Conservation (phyloP, 129 eudicot species). For the Sambucus nigra region DNA sequence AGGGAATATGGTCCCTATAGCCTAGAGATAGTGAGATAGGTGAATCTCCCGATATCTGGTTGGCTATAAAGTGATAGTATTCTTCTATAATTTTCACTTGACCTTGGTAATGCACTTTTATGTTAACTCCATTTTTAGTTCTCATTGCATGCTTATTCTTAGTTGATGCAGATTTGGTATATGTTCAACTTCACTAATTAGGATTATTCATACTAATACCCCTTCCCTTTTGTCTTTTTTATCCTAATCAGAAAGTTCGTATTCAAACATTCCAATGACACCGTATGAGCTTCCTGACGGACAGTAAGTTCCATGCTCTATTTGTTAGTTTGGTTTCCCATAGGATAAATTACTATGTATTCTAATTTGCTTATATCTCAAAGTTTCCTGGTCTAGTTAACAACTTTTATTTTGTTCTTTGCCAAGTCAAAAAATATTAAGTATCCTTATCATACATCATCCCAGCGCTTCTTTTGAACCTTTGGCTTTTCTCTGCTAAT, state of each 20-base stretch:
- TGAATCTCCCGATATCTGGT: too few species aligned
- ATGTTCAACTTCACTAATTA: too few species aligned
- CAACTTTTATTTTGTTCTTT: too few species aligned
- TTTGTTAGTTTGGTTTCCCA: constrained; percentile 6
- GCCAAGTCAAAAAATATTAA: too few species aligned
- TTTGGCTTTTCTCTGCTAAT: too few species aligned
- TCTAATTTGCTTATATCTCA: background rate
- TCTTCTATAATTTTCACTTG: background rate
- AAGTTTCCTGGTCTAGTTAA: background rate
- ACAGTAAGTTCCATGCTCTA: constrained; percentile 56
- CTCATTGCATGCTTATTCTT: background rate
- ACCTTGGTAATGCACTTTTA: background rate
- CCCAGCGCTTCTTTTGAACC: too few species aligned
- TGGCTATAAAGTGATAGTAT: too few species aligned
- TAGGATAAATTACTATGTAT: constrained; percentile 6
- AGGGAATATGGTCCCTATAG: background rate
- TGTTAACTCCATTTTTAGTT: too few species aligned
- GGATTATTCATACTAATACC: constrained; percentile 6
- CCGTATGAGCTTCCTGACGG: constrained; percentile 99
- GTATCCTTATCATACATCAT: too few species aligned
- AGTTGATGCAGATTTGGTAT: background rate
- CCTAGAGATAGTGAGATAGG: background rate
- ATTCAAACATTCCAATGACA: constrained; percentile 97
- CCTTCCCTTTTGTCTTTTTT: constrained; percentile 5
- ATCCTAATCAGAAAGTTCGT: constrained; percentile 47